phyloP scores from a whole-genome alignment of 1,284 basidiomycete species.

The Leccinum subrobustum region DNA sequence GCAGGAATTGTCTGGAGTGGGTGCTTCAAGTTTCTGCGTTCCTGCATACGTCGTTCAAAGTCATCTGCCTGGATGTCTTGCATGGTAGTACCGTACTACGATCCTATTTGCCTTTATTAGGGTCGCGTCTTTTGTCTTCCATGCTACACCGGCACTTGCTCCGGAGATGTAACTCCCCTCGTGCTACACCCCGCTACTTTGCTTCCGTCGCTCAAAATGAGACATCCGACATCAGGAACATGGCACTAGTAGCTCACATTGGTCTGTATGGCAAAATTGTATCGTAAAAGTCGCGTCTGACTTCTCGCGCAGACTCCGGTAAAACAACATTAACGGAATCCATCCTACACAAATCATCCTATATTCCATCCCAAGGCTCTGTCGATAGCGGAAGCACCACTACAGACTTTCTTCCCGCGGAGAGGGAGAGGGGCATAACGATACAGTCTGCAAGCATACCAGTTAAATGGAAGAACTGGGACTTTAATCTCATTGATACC shows the following conservation, averaged over 20 bases:
- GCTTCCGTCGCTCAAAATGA: constrained; percentile 25
- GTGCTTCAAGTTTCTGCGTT: constrained; percentile 39
- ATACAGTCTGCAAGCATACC: constrained; percentile 92
- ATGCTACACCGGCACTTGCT: constrained; percentile 21
- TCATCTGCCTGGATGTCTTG: constrained; percentile 31
- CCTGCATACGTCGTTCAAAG: constrained; percentile 48
- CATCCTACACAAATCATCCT: constrained; percentile 74
- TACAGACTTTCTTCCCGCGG: constrained; percentile 88
- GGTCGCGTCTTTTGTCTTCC: background rate
- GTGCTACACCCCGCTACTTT: constrained; percentile 19
- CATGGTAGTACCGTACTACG: constrained; percentile 5
- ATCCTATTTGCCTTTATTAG: constrained; percentile 21
- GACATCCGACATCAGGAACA: constrained; percentile 57
- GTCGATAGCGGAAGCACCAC: constrained; percentile 90
- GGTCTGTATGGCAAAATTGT: constrained; percentile 42
- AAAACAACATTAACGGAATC: constrained; percentile 92
- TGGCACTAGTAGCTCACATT: constrained; percentile 83
- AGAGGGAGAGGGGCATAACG: constrained; percentile 87
- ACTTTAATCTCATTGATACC: constrained; percentile 86
- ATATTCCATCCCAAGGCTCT: constrained; percentile 72
- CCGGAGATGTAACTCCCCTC: constrained; percentile 16
- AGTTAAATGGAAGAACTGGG: constrained; percentile 83
- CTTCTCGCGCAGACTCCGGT: constrained; percentile 66
- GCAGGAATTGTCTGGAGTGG: constrained; percentile 57
- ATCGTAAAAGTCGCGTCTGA: constrained; percentile 13